Evolutionary conservation across 495 filamentous ascomycete species (phyloP).

Genomic region (Podospora didyma): DNA sequence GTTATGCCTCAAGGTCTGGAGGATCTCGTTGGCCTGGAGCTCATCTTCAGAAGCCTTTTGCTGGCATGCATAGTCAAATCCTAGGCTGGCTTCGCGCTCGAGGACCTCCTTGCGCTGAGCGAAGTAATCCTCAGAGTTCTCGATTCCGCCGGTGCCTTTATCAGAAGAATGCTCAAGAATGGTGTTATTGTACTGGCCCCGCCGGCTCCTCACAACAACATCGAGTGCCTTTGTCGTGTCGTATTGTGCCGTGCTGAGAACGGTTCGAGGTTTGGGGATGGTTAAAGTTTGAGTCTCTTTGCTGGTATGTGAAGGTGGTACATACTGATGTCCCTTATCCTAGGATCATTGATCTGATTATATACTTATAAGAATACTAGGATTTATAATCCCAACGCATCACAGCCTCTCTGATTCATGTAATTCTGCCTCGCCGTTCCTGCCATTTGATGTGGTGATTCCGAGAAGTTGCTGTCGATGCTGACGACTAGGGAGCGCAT

Average conservation of each 20-base stretch:
- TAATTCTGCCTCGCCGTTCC: not conserved
- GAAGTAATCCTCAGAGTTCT: not conserved
- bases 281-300: not conserved
- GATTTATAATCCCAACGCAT: not conserved
- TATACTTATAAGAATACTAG: not conserved
- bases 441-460: not conserved
- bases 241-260: not conserved
- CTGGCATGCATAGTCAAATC: not conserved
- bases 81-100: not conserved
- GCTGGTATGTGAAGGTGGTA: not conserved
- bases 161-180: not conserved
- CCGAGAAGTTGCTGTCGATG: not conserved
- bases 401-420: not conserved
- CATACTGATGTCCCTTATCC: not conserved
- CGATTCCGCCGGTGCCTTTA: not conserved
- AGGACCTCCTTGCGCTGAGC: not conserved
- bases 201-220: not conserved
- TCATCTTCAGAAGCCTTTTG: slow-evolving; percentile 7
- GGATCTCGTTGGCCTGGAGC: slow-evolving; percentile 25
- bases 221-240: not conserved
- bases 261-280: not conserved
- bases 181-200: not conserved
- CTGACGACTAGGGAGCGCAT: not conserved
- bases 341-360: not conserved
- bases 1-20: slow-evolving; percentile 25